Evolutionary conservation across 768 basidiomycete genomes (phyloP).

Genomic region (Leccinellum luteum): DNA sequence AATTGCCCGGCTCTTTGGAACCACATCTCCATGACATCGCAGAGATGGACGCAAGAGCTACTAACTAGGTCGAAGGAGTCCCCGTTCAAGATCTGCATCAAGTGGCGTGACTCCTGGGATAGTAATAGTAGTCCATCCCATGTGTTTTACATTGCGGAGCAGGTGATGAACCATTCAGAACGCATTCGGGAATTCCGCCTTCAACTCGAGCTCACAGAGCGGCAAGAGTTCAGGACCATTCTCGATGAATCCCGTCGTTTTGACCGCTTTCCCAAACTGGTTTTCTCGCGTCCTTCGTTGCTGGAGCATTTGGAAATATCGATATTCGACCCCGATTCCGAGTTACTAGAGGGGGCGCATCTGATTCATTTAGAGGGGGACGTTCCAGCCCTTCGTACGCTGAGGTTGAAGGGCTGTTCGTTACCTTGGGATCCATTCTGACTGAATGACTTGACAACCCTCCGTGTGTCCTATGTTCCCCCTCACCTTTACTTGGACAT

Average conservation of each 20-base stretch:
- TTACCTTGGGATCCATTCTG: neutral
- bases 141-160: neutral
- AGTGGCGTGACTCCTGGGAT: neutral
- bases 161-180: neutral
- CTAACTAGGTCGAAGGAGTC: no score
- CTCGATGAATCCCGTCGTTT: neutral
- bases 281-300: neutral
- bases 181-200: neutral
- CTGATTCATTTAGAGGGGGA: neutral
- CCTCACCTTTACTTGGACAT: constrained; percentile 22
- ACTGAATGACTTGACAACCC: constrained; percentile 29
- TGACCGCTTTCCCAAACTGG: neutral
- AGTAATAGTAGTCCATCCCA: no score
- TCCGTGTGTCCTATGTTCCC: constrained; percentile 30
- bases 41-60: no score
- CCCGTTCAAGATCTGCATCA: no score
- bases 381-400: constrained; percentile 1
- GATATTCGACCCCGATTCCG: neutral
- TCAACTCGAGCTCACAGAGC: no score
- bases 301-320: neutral
- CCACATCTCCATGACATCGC: no score
- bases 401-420: neutral
- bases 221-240: neutral
- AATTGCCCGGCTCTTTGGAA: no score
- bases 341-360: neutral